Percentiles rank a stretch among this genome's conserved stretches.
Conservation (phyloP, 2,329 filamentous ascomycete species). For the Colletotrichum sojae region DNA sequence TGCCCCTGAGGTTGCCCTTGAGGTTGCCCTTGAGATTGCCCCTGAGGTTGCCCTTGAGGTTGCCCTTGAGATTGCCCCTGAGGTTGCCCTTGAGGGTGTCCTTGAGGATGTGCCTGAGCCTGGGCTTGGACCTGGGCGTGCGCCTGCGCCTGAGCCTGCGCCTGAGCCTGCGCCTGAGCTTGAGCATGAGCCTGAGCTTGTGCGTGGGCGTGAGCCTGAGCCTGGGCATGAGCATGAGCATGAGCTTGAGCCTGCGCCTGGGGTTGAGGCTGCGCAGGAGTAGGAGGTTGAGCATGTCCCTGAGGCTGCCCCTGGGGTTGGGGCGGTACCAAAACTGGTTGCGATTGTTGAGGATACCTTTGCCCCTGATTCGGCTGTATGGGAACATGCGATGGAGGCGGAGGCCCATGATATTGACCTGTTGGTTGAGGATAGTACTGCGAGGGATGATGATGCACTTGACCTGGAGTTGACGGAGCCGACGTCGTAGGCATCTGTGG, state of each 20-base stretch:
- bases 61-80: slow-evolving; percentile 1
- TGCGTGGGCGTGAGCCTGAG: slow-evolving; percentile 19
- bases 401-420: slow-evolving; percentile 36
- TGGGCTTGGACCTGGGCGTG: slow-evolving; percentile 43
- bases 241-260: slow-evolving; percentile 48
- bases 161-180: slow-evolving; percentile 32
- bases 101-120: slow-evolving; percentile 30
- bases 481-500: slow-evolving; percentile 20
- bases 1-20: slow-evolving; percentile 25
- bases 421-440: slow-evolving; percentile 39
- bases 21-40: slow-evolving; percentile 7
- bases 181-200: slow-evolving; percentile 29
- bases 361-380: slow-evolving; percentile 37
- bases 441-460: slow-evolving; percentile 41
- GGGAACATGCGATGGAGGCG: slow-evolving; percentile 26
- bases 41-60: no score
- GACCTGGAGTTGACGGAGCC: slow-evolving; percentile 35
- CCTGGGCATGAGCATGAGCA: slow-evolving; percentile 19
- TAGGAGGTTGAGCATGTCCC: slow-evolving; percentile 34
- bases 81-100: no score
- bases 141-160: slow-evolving; percentile 38
- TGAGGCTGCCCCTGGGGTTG: slow-evolving; percentile 34
- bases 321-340: slow-evolving; percentile 33
- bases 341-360: slow-evolving; percentile 41
- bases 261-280: slow-evolving; percentile 43